phyloP scores from a whole-genome alignment of 768 basidiomycete genomes.

The Mycena kentingensis region DNA sequence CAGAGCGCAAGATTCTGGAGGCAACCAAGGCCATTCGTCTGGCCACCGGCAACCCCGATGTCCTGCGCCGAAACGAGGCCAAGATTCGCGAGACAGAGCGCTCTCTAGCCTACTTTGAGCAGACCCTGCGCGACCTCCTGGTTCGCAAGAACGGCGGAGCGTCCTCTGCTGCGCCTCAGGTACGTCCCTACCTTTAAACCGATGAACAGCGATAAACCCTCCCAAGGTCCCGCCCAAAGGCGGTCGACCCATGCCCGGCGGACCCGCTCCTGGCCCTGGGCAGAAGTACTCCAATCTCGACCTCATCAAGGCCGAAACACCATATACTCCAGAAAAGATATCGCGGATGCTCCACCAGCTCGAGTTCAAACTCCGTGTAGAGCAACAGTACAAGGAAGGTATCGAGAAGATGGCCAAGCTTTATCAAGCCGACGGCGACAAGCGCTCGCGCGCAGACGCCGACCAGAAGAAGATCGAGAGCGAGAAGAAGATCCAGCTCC shows the following conservation, averaged over 20 bases:
- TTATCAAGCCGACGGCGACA: conserved; percentile 96
- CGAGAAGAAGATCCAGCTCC: conserved; percentile 93
- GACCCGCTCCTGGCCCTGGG: conserved; percentile 1
- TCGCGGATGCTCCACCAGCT: conserved; percentile 97
- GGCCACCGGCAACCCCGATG: conserved; percentile 87
- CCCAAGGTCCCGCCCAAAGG: conserved; percentile 53
- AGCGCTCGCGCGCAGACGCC: conserved; percentile 90
- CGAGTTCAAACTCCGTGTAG: conserved; percentile 98
- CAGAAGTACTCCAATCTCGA: conserved; percentile 83
- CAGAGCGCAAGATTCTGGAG: conserved; percentile 90
- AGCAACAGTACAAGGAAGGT: conserved; percentile 96
- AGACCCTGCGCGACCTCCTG: conserved; percentile 80
- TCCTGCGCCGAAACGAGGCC: conserved; percentile 75
- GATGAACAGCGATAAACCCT: conserved; percentile 22
- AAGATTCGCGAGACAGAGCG: conserved; percentile 87
- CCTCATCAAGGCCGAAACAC: conserved; percentile 96
- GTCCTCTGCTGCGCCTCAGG: conserved; percentile 51
- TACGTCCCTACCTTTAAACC: conserved; percentile 28
- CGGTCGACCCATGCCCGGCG: conserved; percentile 37
- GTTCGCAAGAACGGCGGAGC: conserved; percentile 68
- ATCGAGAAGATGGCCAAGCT: conserved; percentile 99
- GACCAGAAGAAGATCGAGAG: conserved; percentile 93
- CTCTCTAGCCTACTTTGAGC: conserved; percentile 84
- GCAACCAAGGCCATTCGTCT: conserved; percentile 75
- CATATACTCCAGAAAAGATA: conserved; percentile 94